Percentiles rank a stretch among this genome's conserved stretches.
Evolutionary conservation across 371 early-diverging fungal genomes (phyloP).

Genomic region (Haplosporangium sp.): DNA sequence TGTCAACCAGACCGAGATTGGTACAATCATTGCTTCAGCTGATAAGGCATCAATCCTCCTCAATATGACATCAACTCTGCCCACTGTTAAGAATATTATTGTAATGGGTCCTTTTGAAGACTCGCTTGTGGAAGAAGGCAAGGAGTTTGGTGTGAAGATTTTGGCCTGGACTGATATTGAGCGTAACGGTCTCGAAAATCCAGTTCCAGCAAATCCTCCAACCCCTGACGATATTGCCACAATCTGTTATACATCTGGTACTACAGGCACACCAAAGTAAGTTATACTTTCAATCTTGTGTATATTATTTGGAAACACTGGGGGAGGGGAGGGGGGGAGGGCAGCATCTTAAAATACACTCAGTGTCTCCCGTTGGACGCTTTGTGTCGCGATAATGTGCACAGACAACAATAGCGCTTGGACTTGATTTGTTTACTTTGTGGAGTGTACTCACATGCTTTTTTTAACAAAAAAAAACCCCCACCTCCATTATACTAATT

Average conservation of each 20-base stretch:
- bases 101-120: conserved; percentile 72
- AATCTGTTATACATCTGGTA: conserved; percentile 97
- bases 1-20: conserved; percentile 78
- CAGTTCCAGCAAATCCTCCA: conserved; percentile 63
- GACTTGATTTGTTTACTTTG: too few species aligned
- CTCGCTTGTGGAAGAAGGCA: conserved; percentile 10
- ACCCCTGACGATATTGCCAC: conserved; percentile 85
- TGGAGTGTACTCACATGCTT: too few species aligned
- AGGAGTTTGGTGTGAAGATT: conserved; percentile 55
- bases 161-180: conserved; percentile 73
- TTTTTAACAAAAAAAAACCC: too few species aligned
- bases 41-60: conserved; percentile 86
- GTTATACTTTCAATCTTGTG: conserved; percentile 19
- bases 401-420: too few species aligned
- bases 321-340: neutral
- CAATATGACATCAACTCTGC: conserved; percentile 63
- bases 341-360: neutral
- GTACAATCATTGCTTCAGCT: conserved; percentile 76
- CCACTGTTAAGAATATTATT: conserved; percentile 75
- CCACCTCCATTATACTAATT: too few species aligned
- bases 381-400: too few species aligned
- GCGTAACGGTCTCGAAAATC: conserved; percentile 64
- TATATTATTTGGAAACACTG: too few species aligned
- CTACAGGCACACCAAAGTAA: conserved; percentile 77
- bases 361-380: too few species aligned